Evolutionary conservation across 1,284 basidiomycete species (phyloP), one percentile per base, ranked within the genome.

Genomic region (Papiliotrema flavescens): DNA sequence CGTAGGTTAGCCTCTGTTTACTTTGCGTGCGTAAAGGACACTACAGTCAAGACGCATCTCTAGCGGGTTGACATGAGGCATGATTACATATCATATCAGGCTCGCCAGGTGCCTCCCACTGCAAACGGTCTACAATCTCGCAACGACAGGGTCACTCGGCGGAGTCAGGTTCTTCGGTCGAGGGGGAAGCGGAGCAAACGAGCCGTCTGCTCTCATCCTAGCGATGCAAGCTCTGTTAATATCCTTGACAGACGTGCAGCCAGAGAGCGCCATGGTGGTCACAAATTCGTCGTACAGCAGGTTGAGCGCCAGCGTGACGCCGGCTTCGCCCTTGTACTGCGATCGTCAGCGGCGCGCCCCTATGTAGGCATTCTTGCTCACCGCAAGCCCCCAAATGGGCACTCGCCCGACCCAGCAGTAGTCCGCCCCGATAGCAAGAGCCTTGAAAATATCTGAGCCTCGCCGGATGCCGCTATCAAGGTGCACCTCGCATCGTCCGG

Each of bases 401-500:
- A 57, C 48, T 22, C 62, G 53, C 0, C 65, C 66, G 37, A 65
- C 59, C 66, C 43, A 72, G 57, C 45, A 63, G 49, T 43, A 62
- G 55, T 65, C 60, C 1, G 69, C 71, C 0, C 71, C 70, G 9
- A 73, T 53, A 9, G 67, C 68, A 11, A 73, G 53, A 0, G 71
- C 71, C 42, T 69, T 72, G 58, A 72, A 62, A 40, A 67, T 56
- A 41, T 71, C 70, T 2, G 57, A 61, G 13, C 71, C 70, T 1
- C 63, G 56, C 1, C 71, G 57, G 41, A 73, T 62, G 1, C 68
- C 68, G 22, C 65, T 62, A 56, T 73, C 71, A 20, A 74, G 23
- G 40, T 70, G 65, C 17, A 72, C 59, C 19, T 63, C 60, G 41
- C 67, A 62, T n/a, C 61, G 54, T 0, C 66, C 67, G 9, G 60